These are phyloP conservation scores for Dioscorea zingiberensis DNA, from an alignment of 106 monocot species.

Conservation along the genomic window DNA sequence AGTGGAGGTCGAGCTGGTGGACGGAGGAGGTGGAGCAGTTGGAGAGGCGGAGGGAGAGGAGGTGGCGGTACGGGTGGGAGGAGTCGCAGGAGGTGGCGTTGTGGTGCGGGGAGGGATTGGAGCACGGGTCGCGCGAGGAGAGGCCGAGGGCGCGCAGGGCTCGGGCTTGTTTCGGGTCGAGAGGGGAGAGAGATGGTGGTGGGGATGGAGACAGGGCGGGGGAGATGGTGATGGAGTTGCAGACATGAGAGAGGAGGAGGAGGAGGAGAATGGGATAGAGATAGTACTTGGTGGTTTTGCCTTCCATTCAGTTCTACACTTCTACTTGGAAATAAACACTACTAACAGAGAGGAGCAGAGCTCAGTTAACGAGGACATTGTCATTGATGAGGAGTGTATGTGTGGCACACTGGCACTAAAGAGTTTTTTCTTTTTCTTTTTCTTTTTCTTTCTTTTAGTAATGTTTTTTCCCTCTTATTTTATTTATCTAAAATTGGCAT, in stretches of 20 bases:
- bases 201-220: conserved; percentile 9
- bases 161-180: conserved; percentile 56
- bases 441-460: too few species aligned
- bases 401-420: too few species aligned
- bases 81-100: conserved; percentile 60
- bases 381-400: too few species aligned
- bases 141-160: conserved; percentile 48
- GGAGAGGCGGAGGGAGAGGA: conserved; percentile 31
- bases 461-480: too few species aligned
- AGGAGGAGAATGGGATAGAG: conserved; percentile 5
- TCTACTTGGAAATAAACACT: too few species aligned
- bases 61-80: conserved; percentile 51
- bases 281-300: too few species aligned
- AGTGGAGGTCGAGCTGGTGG: conserved; percentile 40
- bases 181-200: conserved; percentile 3
- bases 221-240: background rate
- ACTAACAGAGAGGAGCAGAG: too few species aligned
- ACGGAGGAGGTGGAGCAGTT: conserved; percentile 66
- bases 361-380: too few species aligned
- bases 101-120: conserved; percentile 31
- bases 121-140: conserved; percentile 44
- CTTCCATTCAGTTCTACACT: too few species aligned
- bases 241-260: background rate
- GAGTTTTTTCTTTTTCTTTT: too few species aligned
- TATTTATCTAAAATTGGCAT: too few species aligned